Evolutionary conservation across 352 stramenopile species (phyloP).

Genomic region (Pythium aquatile): DNA sequence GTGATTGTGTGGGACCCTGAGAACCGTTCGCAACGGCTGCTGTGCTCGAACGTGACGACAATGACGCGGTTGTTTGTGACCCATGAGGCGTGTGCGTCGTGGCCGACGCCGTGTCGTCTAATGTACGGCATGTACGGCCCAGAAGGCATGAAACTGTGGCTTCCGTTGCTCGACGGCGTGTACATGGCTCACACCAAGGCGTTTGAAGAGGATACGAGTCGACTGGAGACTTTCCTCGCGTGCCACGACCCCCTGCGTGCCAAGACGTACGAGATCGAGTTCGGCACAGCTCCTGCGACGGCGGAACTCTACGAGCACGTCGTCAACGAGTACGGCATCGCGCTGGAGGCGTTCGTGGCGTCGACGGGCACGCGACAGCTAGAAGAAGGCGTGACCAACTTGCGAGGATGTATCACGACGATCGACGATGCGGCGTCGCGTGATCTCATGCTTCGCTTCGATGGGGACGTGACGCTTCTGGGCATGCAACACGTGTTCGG

Average conservation of each 20-base stretch:
- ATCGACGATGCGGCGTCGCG: conserved; percentile 57
- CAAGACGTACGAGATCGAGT: conserved; percentile 82
- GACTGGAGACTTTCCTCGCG: conserved; percentile 65
- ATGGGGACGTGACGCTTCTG: conserved; percentile 71
- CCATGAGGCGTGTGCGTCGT: conserved; percentile 36
- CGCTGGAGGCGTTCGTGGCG: conserved; percentile 42
- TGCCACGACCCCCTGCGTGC: conserved; percentile 81
- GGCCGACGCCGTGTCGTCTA: conserved; percentile 60
- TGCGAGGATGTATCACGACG: conserved; percentile 53
- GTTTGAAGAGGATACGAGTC: conserved; percentile 48
- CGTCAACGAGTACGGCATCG: conserved; percentile 67
- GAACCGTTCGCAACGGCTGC: conserved; percentile 52
- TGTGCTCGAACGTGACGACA: conserved; percentile 70
- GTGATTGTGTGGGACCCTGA: conserved; percentile 83
- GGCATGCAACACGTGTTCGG: conserved; percentile 66
- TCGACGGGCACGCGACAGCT: conserved; percentile 21
- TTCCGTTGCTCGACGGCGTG: conserved; percentile 77
- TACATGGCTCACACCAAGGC: conserved; percentile 56
- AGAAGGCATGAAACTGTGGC: conserved; percentile 72
- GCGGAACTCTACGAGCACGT: conserved; percentile 73
- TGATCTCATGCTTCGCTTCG: conserved; percentile 75
- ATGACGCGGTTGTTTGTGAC: conserved; percentile 54
- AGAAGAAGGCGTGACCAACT: conserved; percentile 38
- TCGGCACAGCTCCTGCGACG: conserved; percentile 57
- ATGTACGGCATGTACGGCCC: conserved; percentile 74